Base-by-base conservation (phyloP, 257 asterid species). In the Nicotiana tomentosiformis region DNA sequence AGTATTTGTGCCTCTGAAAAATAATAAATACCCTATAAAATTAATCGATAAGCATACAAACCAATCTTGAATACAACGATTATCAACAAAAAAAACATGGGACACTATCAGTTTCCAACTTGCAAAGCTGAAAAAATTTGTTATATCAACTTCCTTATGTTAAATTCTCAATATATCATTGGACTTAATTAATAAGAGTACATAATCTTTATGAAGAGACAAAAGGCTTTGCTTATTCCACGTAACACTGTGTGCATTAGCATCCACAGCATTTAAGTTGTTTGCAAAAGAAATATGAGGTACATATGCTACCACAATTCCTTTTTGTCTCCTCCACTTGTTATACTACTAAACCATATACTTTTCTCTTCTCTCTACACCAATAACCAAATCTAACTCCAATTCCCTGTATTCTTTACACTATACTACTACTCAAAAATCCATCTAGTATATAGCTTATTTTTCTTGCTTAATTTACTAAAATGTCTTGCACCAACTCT, bases 281-380 rank as follows among this genome's bases (percentile, higher is more conserved):
- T 43, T 72, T 6, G 20, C 79, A 72, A 74, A 46, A 74, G 39
- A 46, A 74, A 74, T 74, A 74, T 74, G 79, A 74, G 79, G 79
- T 49, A 49, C 37, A 74, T 74, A 74, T 46, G 15, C 79, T 49
- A 74, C 79, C 79, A 74, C 79, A 23, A 46, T 49, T 49, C 23
- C 79, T 14, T 20, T 72, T 49, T 49, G 79, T 49, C 62, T 74
- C 79, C 79, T 74, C 79, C 79, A 74, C 79, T 74, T 74, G 57
- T 49, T 49, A 43, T 74, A 70, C 35, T 20, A 20, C n/a, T 70
- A 69, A 69, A 23, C 33, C 57, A 39, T 69, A 43, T 70, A 74
- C 62, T 23, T 23, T 23, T 7, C 18, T 8, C 74, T 23, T 14
- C 18, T 8, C 26, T 16, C 74, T 66, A 5, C 76, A 15, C 51